These are phyloP conservation scores for Saccharomyces hybrid DNA, from an alignment of 1,139 yeast genomes.

Conservation along the genomic window DNA sequence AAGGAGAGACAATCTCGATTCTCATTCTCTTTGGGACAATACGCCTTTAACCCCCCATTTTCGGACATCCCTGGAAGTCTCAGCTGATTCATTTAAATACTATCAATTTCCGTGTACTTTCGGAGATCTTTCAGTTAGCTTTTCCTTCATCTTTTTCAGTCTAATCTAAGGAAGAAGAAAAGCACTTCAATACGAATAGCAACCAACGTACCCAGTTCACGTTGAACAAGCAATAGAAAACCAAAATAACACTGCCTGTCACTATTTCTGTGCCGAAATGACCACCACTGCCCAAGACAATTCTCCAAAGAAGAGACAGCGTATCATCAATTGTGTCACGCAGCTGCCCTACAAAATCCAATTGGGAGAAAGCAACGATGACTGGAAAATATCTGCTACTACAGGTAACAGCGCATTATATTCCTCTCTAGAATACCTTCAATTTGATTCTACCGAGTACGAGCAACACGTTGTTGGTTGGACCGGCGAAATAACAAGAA, in stretches of 20 bases:
- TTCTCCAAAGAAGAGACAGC: slow-evolving; percentile 18
- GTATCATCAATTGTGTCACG: slow-evolving; percentile 33
- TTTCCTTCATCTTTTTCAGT: neutral
- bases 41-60: neutral
- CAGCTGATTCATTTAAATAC: neutral
- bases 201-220: neutral
- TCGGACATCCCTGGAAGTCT: neutral
- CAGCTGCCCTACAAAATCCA: slow-evolving; percentile 32
- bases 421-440: slow-evolving; percentile 61
- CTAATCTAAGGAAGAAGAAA: neutral
- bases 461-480: slow-evolving; percentile 86
- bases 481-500: slow-evolving; percentile 72
- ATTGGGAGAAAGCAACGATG: slow-evolving; percentile 22
- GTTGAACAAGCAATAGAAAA: neutral
- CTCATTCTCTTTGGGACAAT: neutral
- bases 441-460: slow-evolving; percentile 61
- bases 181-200: neutral
- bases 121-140: neutral
- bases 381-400: slow-evolving; percentile 54
- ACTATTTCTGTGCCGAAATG: slow-evolving; percentile 1
- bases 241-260: neutral
- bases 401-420: slow-evolving; percentile 83
- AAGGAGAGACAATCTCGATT: neutral
- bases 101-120: neutral
- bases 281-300: slow-evolving; percentile 5